A percentile compares a stretch with the other conserved stretches of the same genome.
Conservation (phyloP, 495 filamentous ascomycete species). For the Lasiosphaeria ovina region DNA sequence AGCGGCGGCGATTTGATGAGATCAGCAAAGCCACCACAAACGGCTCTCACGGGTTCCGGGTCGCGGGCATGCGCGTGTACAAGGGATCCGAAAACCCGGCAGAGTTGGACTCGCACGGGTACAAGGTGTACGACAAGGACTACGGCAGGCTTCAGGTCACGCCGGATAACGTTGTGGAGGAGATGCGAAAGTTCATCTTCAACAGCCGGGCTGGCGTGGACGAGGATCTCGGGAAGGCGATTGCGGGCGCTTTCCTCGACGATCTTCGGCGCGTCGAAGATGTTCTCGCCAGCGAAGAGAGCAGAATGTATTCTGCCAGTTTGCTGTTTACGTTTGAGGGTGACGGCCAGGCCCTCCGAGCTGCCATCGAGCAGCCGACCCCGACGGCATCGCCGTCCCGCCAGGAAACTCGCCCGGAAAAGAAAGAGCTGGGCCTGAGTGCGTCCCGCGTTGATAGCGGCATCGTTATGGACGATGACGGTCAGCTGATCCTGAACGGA, state of each 20-base stretch:
- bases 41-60: conserved; percentile 74
- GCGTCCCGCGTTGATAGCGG: conserved; percentile 43
- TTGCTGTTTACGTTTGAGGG: conserved; percentile 92
- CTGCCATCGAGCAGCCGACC: conserved; percentile 63
- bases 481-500: conserved; percentile 24
- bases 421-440: conserved; percentile 10
- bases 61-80: conserved; percentile 94
- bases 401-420: conserved; percentile 2
- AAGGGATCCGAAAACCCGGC: conserved; percentile 56
- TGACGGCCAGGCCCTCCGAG: conserved; percentile 64
- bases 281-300: conserved; percentile 72
- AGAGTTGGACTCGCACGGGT: conserved; percentile 49
- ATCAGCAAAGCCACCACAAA: conserved; percentile 78
- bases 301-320: conserved; percentile 90
- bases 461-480: conserved; percentile 42
- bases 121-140: conserved; percentile 79
- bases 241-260: conserved; percentile 62
- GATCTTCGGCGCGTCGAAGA: conserved; percentile 65
- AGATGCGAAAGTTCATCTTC: conserved; percentile 73
- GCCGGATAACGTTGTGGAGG: conserved; percentile 66
- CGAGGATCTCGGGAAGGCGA: conserved; percentile 48
- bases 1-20: conserved; percentile 75
- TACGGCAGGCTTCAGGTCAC: conserved; percentile 73
- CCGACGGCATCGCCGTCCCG: conserved; percentile 27
- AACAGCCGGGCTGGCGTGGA: conserved; percentile 59